Conservation (phyloP, 192 early-diverging fungal genomes). For the Podila epigama region DNA sequence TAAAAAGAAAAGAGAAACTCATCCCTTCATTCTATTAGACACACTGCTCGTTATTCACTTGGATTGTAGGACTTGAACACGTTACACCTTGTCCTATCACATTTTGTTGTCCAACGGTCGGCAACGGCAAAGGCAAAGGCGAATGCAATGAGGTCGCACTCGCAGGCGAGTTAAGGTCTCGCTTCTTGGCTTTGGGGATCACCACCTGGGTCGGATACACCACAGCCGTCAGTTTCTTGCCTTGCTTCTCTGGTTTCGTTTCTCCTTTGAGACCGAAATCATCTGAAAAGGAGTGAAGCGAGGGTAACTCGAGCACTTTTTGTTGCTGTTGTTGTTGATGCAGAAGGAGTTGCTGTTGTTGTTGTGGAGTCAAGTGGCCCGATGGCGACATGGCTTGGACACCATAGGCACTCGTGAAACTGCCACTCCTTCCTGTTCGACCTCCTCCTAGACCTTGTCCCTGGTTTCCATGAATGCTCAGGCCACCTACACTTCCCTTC, state of each 20-base stretch:
- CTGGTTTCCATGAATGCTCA: neutral
- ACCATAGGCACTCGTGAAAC: conserved; percentile 41
- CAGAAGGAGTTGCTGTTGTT: neutral
- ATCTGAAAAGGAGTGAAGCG: conserved; percentile 42
- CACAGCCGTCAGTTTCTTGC: conserved; percentile 30
- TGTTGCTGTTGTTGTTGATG: conserved; percentile 8
- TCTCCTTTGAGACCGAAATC: conserved; percentile 23
- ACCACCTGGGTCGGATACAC: conserved; percentile 48
- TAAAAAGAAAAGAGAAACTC: too few relatives aligned
- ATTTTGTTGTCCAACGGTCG: neutral
- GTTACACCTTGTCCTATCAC: too few relatives aligned
- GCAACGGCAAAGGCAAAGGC: neutral
- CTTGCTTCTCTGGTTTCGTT: conserved; percentile 10
- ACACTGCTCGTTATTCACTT: neutral
- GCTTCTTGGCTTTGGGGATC: conserved; percentile 36
- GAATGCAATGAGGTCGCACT: neutral
- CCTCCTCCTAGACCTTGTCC: conserved; percentile 19
- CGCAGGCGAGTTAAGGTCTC: neutral
- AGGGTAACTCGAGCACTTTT: conserved; percentile 31
- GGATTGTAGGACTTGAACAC: neutral
- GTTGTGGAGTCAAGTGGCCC: too few relatives aligned
- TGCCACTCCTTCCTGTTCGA: conserved; percentile 30
- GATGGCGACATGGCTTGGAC: conserved; percentile 16
- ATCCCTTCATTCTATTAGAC: too few relatives aligned
- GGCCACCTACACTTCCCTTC: conserved; percentile 25